Conservation (phyloP, 1,139 yeast species). For the Scheffersomyces stambukii region DNA sequence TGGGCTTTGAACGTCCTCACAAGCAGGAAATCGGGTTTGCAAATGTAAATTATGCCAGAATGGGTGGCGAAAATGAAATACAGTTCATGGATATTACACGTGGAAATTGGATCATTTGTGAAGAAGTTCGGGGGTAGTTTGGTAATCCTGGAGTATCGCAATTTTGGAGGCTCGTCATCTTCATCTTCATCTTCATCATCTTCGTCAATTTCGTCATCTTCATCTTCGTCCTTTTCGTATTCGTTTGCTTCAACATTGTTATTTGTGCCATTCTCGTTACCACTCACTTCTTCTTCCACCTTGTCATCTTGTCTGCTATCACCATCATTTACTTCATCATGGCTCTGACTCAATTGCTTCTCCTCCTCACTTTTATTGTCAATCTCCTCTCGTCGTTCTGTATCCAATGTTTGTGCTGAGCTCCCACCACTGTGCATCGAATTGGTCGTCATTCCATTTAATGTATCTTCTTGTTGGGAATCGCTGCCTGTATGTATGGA, state of each 20-base stretch:
- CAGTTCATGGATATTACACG: constrained; percentile 54
- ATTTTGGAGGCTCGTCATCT: constrained; percentile 65
- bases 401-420: too few relatives aligned
- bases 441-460: too few relatives aligned
- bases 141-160: constrained; percentile 68
- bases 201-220: constrained; percentile 15
- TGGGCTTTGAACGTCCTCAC: constrained; percentile 80
- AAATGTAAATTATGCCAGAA: constrained; percentile 73
- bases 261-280: constrained; percentile 2
- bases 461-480: background rate
- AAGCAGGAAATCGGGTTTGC: constrained; percentile 52
- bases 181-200: constrained; percentile 39
- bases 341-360: background rate
- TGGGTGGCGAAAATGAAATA: constrained; percentile 84
- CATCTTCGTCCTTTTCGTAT: constrained; percentile 10
- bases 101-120: constrained; percentile 70
- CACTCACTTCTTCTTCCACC: constrained; percentile 1
- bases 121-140: constrained; percentile 67
- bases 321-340: background rate
- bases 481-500: background rate
- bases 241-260: constrained; percentile 9
- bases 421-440: too few relatives aligned
- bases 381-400: too few relatives aligned
- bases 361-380: too few relatives aligned
- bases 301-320: constrained; percentile 2